Percentiles rank a stretch among this genome's conserved stretches.
phyloP scores from a whole-genome alignment of 176 grass and related monocot species.

The Elymus sibiricus region DNA sequence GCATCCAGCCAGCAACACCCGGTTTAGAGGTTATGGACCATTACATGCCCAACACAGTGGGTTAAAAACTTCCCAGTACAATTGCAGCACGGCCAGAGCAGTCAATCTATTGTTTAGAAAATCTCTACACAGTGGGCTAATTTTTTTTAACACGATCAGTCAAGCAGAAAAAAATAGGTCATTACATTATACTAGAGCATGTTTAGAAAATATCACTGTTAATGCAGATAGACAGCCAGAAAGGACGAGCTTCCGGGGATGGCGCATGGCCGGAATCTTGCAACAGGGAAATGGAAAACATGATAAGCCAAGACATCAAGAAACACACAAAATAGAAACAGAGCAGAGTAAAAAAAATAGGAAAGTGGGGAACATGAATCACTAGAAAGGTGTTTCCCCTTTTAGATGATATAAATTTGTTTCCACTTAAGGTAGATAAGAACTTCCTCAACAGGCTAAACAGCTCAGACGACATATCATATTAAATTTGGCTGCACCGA shows the following conservation, averaged over 20 bases:
- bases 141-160: constrained; percentile 13
- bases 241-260: constrained; percentile 86
- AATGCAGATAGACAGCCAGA: constrained; percentile 65
- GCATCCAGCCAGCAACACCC: too few relatives aligned
- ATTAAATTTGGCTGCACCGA: not conserved
- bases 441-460: not conserved
- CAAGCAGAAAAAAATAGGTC: not conserved
- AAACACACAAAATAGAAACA: not conserved
- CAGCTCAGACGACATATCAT: not conserved
- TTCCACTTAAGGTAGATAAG: not conserved
- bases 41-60: too few relatives aligned
- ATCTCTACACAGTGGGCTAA: not conserved
- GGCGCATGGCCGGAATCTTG: constrained; percentile 93
- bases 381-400: too few relatives aligned
- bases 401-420: too few relatives aligned
- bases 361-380: constrained; percentile 9
- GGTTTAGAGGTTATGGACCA: too few relatives aligned
- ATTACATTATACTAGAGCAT: not conserved
- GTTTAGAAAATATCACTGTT: constrained; percentile 50
- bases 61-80: too few relatives aligned
- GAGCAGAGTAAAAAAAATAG: not conserved
- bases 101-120: too few relatives aligned
- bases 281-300: constrained; percentile 27
- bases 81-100: too few relatives aligned
- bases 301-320: not conserved